Evolutionary conservation across 495 filamentous ascomycete species (phyloP).

Genomic region (Penicillium cosmopolitanum): DNA sequence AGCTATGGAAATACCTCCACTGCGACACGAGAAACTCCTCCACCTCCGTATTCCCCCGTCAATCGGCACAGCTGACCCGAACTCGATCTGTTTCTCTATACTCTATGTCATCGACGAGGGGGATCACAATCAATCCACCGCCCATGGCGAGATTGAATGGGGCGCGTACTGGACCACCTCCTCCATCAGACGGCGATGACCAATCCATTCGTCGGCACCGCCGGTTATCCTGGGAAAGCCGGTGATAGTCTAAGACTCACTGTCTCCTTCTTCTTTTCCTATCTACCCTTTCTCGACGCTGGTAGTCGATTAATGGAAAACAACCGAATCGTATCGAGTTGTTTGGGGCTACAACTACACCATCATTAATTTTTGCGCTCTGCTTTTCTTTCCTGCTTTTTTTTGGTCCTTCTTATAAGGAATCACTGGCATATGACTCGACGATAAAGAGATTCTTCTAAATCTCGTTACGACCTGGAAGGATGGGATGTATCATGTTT

Average conservation of each 20-base stretch:
- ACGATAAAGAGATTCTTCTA: slow-evolving; percentile 16
- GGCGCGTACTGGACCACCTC: slow-evolving; percentile 27
- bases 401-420: not conserved
- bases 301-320: slow-evolving; percentile 3
- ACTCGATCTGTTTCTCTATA: slow-evolving; percentile 43
- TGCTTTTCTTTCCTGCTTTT: slow-evolving; percentile 2
- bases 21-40: slow-evolving; percentile 50
- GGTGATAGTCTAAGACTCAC: slow-evolving; percentile 15
- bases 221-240: slow-evolving; percentile 41
- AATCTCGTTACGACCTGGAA: slow-evolving; percentile 12
- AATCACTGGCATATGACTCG: slow-evolving; percentile 22
- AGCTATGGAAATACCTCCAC: slow-evolving; percentile 54
- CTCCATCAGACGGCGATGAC: slow-evolving; percentile 31
- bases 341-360: not conserved
- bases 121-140: slow-evolving; percentile 27
- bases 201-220: slow-evolving; percentile 31
- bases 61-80: slow-evolving; percentile 31
- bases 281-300: not conserved
- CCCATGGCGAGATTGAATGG: slow-evolving; percentile 34
- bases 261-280: not conserved
- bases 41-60: slow-evolving; percentile 49
- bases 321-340: slow-evolving; percentile 23
- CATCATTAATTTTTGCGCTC: slow-evolving; percentile 6
- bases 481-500: slow-evolving; percentile 11
- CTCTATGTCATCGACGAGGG: slow-evolving; percentile 37